Base-by-base conservation (phyloP, 208 protist genomes). In the Angomonas ambiguus region DNA sequence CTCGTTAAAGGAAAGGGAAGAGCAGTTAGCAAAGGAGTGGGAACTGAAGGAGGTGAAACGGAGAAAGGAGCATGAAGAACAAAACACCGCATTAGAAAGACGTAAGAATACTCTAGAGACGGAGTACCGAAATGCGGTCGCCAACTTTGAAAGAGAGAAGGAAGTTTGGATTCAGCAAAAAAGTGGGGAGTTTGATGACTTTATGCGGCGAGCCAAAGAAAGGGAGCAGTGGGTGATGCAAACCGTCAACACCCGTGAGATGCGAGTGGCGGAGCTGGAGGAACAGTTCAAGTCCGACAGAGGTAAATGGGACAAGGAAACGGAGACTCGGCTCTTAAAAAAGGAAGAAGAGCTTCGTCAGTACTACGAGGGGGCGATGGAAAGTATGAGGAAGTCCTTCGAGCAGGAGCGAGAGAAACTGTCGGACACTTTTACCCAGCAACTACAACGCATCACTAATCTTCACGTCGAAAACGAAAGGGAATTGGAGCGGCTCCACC, bases 401-500 rank as follows among this genome's bases (percentile, higher is more conserved):
- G 74, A 80, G 2, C 68, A 59, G 67, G 84, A 87, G 28, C 69
- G 81, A 3, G 70, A 80, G 42, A 79, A 79, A 48, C 62, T 87
- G 22, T 65, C 62, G 16, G 67, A 71, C 16, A 63, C 72, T 24
- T 87, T 83, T 55, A 62, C 77, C 33, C 76, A 85, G 25, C 84
- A 85, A 27, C 33, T 91, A 5, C 80, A 87, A 65, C 72, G 82
- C 42, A 56, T 91, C n/a, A 85, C 84, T 20, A 76, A 82, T 22
- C 69, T 76, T 1, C 84, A 91, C 65, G 69, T 79, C 32, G 63
- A 77, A 27, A 77, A 86, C 24, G 80, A 87, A 60, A 57, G 81
- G 2, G 78, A 84, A 65, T 63, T 82, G 60, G 80, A 91, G 63
- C 65, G 76, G n/a, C 77, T 83, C 71, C 80, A 91, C 35, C 84